Evolutionary conservation across 495 filamentous ascomycete species (phyloP).

Genomic region (Astrothelium macrocarpum): DNA sequence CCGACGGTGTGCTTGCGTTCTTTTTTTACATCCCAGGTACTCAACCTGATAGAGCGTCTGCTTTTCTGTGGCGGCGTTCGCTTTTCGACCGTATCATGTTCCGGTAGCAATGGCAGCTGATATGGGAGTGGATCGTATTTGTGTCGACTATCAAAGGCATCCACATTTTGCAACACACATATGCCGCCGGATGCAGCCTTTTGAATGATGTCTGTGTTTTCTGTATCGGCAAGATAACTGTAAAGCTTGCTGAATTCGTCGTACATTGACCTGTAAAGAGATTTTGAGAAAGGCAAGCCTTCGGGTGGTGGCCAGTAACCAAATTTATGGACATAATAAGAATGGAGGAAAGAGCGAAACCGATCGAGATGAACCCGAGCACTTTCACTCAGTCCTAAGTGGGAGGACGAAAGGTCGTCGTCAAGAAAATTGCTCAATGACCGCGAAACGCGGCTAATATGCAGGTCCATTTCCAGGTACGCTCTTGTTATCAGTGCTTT

Average conservation of each 20-base stretch:
- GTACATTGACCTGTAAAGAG: slow-evolving; percentile 46
- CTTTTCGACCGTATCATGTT: slow-evolving; percentile 9
- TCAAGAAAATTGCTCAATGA: slow-evolving; percentile 51
- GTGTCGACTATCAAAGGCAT: slow-evolving; percentile 48
- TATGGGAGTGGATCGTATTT: slow-evolving; percentile 44
- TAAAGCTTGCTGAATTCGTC: slow-evolving; percentile 54
- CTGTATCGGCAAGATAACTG: slow-evolving; percentile 49
- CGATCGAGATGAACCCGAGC: slow-evolving; percentile 50
- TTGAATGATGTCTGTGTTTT: slow-evolving; percentile 10
- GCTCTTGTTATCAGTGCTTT: slow-evolving; percentile 51
- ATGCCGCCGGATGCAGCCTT: slow-evolving; percentile 44
- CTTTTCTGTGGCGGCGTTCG: slow-evolving; percentile 20
- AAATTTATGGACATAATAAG: slow-evolving; percentile 49
- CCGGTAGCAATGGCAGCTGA: slow-evolving; percentile 51
- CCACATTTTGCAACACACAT: slow-evolving; percentile 49
- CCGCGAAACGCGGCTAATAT: slow-evolving; percentile 38
- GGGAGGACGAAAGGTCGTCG: slow-evolving; percentile 46
- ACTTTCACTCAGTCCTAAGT: slow-evolving; percentile 44
- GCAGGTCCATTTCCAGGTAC: slow-evolving; percentile 52
- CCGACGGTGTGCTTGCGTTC: slow-evolving; percentile 26
- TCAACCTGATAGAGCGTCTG: slow-evolving; percentile 24
- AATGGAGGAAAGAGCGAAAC: slow-evolving; percentile 52
- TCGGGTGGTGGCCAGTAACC: slow-evolving; percentile 54
- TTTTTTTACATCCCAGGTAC: slow-evolving; percentile 22
- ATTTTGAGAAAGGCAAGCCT: slow-evolving; percentile 38